phyloP scores from a whole-genome alignment of 495 filamentous ascomycete species.

The Aspergillus heteromorphus region DNA sequence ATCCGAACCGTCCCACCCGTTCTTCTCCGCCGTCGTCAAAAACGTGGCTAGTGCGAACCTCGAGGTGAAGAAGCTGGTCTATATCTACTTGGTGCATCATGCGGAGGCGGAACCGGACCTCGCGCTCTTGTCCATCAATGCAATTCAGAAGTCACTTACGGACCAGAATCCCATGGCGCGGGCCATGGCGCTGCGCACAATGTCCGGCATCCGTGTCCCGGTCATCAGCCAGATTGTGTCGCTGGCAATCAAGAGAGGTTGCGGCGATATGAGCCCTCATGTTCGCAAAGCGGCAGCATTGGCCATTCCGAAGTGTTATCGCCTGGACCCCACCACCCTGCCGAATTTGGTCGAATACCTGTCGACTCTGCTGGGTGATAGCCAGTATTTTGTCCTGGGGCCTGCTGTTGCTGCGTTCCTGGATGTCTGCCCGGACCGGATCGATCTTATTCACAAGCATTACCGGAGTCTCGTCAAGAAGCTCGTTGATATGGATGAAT shows the following conservation, averaged over 20 bases:
- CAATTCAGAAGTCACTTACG: conserved; percentile 93
- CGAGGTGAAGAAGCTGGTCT: conserved; percentile 95
- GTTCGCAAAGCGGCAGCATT: conserved; percentile 90
- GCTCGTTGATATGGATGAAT: conserved; percentile 98
- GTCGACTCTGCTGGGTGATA: conserved; percentile 71
- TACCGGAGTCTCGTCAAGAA: conserved; percentile 81
- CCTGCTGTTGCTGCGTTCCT: conserved; percentile 85
- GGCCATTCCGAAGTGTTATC: conserved; percentile 96
- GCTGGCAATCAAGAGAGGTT: conserved; percentile 86
- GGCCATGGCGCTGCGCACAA: conserved; percentile 84
- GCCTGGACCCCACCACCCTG: conserved; percentile 79
- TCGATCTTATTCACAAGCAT: conserved; percentile 84
- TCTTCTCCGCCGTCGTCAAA: conserved; percentile 94
- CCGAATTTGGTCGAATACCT: conserved; percentile 82
- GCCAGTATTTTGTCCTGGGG: conserved; percentile 90
- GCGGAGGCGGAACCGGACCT: conserved; percentile 93
- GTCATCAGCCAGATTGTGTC: conserved; percentile 99
- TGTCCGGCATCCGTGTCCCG: conserved; percentile 92
- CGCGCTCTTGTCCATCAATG: conserved; percentile 93
- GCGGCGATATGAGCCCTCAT: conserved; percentile 87
- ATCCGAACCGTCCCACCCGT: conserved; percentile 71
- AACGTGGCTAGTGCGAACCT: conserved; percentile 87
- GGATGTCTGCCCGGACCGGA: conserved; percentile 78
- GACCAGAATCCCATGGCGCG: conserved; percentile 86
- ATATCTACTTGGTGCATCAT: conserved; percentile 94